Base-by-base conservation (phyloP, 129 eudicot species). In the Lonicera japonica region DNA sequence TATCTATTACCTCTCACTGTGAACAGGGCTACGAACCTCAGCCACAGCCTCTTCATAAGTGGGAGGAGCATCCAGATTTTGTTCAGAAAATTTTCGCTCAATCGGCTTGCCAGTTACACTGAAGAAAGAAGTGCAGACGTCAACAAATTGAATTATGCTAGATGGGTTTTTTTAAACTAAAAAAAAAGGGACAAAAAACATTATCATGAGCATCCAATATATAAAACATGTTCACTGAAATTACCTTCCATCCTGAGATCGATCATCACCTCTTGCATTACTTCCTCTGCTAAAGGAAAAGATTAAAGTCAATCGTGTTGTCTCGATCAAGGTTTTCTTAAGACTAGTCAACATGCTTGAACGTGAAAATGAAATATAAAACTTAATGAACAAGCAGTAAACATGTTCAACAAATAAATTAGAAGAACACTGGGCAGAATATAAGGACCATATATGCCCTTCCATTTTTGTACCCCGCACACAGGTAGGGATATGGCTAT, bases 201-300 rank as follows among this genome's bases (percentile, higher is more conserved):
- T 36, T 59, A 11, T 36, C 52, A 13, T 20, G 17, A 47, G 55
- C 19, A 25, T 40, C 29, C 41, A 41, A 45, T 23, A 61, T n/a
- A 36, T 18, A 62, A 12, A 69, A 59, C 23, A 65, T 20, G 56
- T 21, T 3, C 21, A 63, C 47, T 21, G 51, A 1, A 54, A 51
- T 60, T 82, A 91, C 96, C 97, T 91, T 77, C 90, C 95, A 80
- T 91, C 90, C 9, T 87, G 94, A 56, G 85, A 82, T 21, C 72
- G 95, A 64, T 82, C 92, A 66, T 88, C 99, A 45, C 81, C 79
- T 76, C 59, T 82, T 48, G 63, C 80, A 41, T 80, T 80, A 73
- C 89, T 94, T 74, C 75, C 96, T 83, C 99, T 85, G 85, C 62
- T 60, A 40, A 11, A 60, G 72, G 10, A 64, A 36, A 63, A 61